Percentiles rank a stretch among this genome's conserved stretches.
Evolutionary conservation across 306 rosid species (phyloP).

Genomic region (Gillenia trifoliata): DNA sequence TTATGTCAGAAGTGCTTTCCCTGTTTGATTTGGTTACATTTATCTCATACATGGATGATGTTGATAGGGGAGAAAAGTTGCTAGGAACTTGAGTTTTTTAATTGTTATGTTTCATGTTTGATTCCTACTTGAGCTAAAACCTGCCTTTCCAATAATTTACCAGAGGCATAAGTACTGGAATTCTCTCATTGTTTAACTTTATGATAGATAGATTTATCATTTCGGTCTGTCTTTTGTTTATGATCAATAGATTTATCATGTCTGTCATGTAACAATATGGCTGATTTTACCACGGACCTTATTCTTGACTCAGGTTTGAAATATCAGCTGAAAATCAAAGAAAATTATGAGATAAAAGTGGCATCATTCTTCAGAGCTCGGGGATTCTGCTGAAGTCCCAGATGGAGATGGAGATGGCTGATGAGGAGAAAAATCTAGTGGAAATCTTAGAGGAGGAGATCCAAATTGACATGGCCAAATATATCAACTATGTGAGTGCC

Average conservation of each 20-base stretch:
- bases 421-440: constrained; percentile 54
- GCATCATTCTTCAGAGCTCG: neutral
- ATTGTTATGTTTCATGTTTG: neutral
- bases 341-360: neutral
- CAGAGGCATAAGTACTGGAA: neutral
- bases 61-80: neutral
- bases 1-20: too few relatives aligned
- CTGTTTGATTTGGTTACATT: neutral
- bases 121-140: neutral
- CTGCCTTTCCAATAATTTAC: neutral
- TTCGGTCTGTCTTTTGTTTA: too few relatives aligned
- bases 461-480: constrained; percentile 52
- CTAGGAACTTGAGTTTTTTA: neutral
- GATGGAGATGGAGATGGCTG: constrained; percentile 40
- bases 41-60: neutral
- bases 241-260: neutral
- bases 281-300: neutral
- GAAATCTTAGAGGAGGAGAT: constrained; percentile 63
- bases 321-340: neutral
- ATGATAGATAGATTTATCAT: neutral
- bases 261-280: neutral
- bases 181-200: neutral
- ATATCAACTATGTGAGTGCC: constrained; percentile 61
- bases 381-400: neutral
- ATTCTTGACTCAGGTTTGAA: neutral